Percentiles rank a stretch among this genome's conserved stretches.
Conservation (phyloP, 305 asterid species). For the Fraxinus paxiana region DNA sequence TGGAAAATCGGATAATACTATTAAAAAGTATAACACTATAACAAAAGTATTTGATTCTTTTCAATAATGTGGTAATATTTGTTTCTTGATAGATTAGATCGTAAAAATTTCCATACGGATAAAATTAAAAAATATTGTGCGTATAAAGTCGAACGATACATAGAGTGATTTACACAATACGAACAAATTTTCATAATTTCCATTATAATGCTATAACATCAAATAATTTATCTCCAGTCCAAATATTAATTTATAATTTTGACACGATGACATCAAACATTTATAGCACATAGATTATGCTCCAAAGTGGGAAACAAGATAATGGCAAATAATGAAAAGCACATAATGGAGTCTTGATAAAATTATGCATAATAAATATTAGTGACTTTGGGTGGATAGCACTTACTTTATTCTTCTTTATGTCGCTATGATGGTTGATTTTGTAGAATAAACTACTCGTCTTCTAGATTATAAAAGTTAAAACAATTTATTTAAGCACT, state of each 20-base stretch:
- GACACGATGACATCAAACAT: not conserved
- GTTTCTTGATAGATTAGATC: too few species aligned
- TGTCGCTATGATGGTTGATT: not conserved
- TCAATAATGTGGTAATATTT: too few species aligned
- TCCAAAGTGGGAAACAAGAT: not conserved
- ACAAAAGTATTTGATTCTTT: too few species aligned
- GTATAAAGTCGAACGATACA: too few species aligned
- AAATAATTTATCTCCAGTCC: too few species aligned
- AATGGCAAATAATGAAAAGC: not conserved
- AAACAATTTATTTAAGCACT: not conserved
- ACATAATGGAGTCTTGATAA: not conserved
- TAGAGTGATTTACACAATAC: too few species aligned
- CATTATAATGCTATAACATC: not conserved
- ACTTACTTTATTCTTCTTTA: not conserved
- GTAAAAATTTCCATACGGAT: too few species aligned
- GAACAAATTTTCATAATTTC: too few species aligned
- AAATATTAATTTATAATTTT: too few species aligned
- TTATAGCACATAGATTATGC: not conserved
- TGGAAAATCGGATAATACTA: too few species aligned
- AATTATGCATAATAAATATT: not conserved
- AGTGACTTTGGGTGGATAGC: not conserved
- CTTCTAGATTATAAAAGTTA: not conserved
- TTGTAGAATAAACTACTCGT: not conserved
- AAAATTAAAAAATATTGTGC: too few species aligned
- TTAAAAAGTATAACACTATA: too few species aligned